Evolutionary conservation across 805 yeast species (phyloP), one percentile per base, ranked within the genome.

Genomic region (Hanseniaspora jakobsenii): DNA sequence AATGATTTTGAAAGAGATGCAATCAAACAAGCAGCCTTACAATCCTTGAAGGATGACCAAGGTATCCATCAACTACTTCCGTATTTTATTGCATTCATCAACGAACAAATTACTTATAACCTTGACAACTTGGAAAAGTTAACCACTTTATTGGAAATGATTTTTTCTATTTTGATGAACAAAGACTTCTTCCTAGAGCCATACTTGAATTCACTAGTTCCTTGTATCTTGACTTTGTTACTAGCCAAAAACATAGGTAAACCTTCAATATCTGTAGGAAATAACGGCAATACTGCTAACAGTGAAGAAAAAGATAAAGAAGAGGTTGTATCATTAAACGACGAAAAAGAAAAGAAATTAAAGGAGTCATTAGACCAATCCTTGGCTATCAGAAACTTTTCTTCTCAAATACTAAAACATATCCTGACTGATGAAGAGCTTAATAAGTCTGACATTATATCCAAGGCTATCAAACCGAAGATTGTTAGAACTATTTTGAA

Each of bases 11-110:
- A 74, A 34, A 35, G 16, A 23, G 36, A 32, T 31, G 66, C 68
- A 32, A 65, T 84, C 57, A 76, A 73, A 51, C 71, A 73, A 30
- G 91, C 95, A 0, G 96, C 96, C 2, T 67, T 91, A 44, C 77
- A 79, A 23, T 82, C 95, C 7, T 66, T 91, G 48, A 75, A 82
- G 48, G 78, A 82, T 24, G 99, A 91, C 58, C 95, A 96, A 2
- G 99, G 99, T 27, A 65, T 91, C 47, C 98, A 91, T 65, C 99
- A 91, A 62, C 65, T 91, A 39, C 91, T 93, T 4, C 99, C 99
- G 2, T 91, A 91, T 59, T 83, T 91, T 54, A 87, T 91, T 40
- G 97, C 91, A 58, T 87, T 91, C 57, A 84, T 86, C 28, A 94
- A 95, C 6, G 99, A 91, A 57, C 94, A 93, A 53, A 77, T 91